Evolutionary conservation across 2,329 filamentous ascomycete species (phyloP).

Genomic region (Calonectria multiphialidica): DNA sequence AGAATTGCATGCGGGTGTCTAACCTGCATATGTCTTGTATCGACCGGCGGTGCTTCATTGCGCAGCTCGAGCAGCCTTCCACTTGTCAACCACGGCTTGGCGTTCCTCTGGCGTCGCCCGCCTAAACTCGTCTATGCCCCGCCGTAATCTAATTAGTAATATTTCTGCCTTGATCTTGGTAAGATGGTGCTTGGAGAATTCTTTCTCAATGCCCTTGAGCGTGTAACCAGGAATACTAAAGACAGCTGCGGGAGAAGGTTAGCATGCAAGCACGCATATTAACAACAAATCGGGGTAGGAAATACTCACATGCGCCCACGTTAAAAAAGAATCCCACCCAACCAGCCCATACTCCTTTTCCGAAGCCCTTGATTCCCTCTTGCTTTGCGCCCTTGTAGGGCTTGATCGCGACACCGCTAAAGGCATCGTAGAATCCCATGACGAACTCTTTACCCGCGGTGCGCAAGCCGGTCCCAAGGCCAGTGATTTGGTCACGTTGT

Average conservation of each 20-base stretch:
- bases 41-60: background rate
- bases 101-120: constrained; percentile 25
- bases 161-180: constrained; percentile 49
- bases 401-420: constrained; percentile 74
- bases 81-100: constrained; percentile 22
- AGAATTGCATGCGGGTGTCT: background rate
- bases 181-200: constrained; percentile 52
- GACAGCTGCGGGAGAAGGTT: constrained; percentile 35
- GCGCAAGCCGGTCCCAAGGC: constrained; percentile 68
- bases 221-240: constrained; percentile 63
- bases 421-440: constrained; percentile 75
- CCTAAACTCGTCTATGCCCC: constrained; percentile 46
- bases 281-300: background rate
- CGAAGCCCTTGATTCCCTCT: constrained; percentile 70
- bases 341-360: constrained; percentile 67
- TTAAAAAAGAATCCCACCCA: constrained; percentile 59
- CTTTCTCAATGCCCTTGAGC: constrained; percentile 66
- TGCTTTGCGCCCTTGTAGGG: constrained; percentile 74
- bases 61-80: constrained; percentile 18
- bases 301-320: constrained; percentile 51
- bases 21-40: background rate
- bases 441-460: constrained; percentile 75
- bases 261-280: background rate
- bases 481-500: constrained; percentile 75
- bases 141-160: constrained; percentile 46